Evolutionary conservation across 306 rosid genomes (phyloP), one percentile per base, ranked within the genome.

Genomic region (Glycine tomentella): DNA sequence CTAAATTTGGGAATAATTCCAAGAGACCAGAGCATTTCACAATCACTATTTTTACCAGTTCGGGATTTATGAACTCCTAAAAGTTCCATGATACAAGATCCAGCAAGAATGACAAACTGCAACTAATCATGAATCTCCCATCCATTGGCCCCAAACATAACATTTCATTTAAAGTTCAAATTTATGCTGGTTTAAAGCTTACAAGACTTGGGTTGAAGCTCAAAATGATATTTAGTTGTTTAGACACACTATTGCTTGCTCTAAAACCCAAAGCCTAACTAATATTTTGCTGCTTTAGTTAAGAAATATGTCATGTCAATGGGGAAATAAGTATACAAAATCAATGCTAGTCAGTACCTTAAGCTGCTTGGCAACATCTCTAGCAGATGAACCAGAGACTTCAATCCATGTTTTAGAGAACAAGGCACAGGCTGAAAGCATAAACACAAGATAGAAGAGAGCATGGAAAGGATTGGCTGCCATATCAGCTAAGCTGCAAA

Each of bases 381-480:
- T 90, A 14, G 98, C 98, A 84, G 97, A 94, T 25, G 98, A 94
- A 75, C 98, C 98, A 17, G 97, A 94, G 74, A 94, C 98, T 89
- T 94, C 97, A 80, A 94, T 94, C 98, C 98, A 94, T 25, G 97
- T 92, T 85, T 94, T 94, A 5, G 98, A 94, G 90, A 94, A 92
- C 75, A 92, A 82, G 45, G 98, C 98, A 73, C 98, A 94, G 0
- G 97, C 98, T 8, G 97, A 82, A 78, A 94, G 83, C 98, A 94
- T 92, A 82, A 94, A 94, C n/a, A 90, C 89, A 7, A 94, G 87
- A 85, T 94, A 94, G 90, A 94, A 92, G 80, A 94, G 61, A 1
- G 97, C 97, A 70, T 94, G 98, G 87, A 89, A 94, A 44, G 98
- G 98, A 83, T 94, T 94, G 84, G 98, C 97, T 6, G 98, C 97